phyloP scores from a whole-genome alignment of 2,329 filamentous ascomycete species.

The Stemphylium beticola region DNA sequence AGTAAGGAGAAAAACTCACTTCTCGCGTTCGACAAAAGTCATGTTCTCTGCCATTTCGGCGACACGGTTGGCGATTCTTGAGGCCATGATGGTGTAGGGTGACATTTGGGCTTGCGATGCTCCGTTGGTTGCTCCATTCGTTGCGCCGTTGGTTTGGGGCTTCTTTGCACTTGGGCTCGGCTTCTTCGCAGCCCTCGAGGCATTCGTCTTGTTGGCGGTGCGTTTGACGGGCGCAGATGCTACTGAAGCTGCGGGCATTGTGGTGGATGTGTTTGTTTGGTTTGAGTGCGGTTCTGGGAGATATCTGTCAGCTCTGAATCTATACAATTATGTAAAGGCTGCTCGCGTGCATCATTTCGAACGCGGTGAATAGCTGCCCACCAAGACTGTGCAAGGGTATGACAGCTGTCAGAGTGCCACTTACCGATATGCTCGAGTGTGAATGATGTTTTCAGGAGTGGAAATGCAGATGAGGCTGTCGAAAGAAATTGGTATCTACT shows the following conservation, averaged over 20 bases:
- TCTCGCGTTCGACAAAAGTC: conserved; percentile 56
- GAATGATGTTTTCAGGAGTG: not conserved
- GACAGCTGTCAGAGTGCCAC: conserved; percentile 10
- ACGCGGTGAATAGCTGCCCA: conserved; percentile 11
- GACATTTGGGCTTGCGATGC: conserved; percentile 41
- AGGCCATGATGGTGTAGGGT: conserved; percentile 59
- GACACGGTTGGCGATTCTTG: conserved; percentile 57
- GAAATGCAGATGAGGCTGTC: not conserved
- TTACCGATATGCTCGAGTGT: conserved; percentile 16
- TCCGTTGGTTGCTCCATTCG: conserved; percentile 39
- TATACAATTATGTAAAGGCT: not conserved
- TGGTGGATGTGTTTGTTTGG: conserved; percentile 5
- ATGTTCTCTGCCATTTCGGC: conserved; percentile 61
- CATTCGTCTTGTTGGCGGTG: conserved; percentile 37
- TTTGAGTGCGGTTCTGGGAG: not conserved
- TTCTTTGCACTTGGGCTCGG: conserved; percentile 26
- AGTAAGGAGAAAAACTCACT: conserved; percentile 29
- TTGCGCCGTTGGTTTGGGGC: conserved; percentile 32
- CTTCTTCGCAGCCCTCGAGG: conserved; percentile 41
- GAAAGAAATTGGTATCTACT: conserved; percentile 1
- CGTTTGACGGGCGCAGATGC: conserved; percentile 43
- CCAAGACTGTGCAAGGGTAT: conserved; percentile 5
- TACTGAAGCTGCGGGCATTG: conserved; percentile 44
- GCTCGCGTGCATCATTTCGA: conserved; percentile 30
- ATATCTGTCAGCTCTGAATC: conserved; percentile 7